Base-by-base conservation (phyloP, 148 eudicot species). In the Silene latifolia region DNA sequence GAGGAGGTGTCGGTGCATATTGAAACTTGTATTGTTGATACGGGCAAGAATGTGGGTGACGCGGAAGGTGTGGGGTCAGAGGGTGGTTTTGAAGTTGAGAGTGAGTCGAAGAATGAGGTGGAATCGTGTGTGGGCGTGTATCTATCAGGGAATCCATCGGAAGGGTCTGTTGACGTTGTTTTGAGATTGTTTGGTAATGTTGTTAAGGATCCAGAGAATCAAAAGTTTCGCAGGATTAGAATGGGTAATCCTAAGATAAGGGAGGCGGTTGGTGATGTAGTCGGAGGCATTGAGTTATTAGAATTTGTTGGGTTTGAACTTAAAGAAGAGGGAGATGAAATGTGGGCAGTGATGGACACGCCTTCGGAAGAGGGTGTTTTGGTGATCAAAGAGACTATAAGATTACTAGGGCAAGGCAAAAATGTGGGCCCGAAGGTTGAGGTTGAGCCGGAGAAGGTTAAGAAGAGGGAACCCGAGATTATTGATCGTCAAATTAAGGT, bases 191-290 rank as follows among this genome's bases (percentile, higher is more conserved):
- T 96, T 79, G 76, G 79, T 69, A 96, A 96, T 81, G 70, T 90
- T 17, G 86, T 88, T 15, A 87, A 82, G 82, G 99, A 96, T 21
- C 93, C 97, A 0, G 90, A 86, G 64, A 96, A 96, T 88, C 81
- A 77, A 7, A 96, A 96, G 82, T 96, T 96, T 69, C 88, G 98
- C 35, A 90, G 83, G 80, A 74, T 96, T 48, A 85, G 99, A 74
- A 86, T 90, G 87, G 83, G 99, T 54, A 92, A 96, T 79, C 89
- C 88, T 0, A 90, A 92, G 89, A 92, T 92, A 60, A 88, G 88
- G 81, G 99, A 92, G 83, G 94, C 97, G 54, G 72, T 95, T 42
- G 86, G 89, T 74, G 97, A 92, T 21, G 87, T 90, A 32, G 77
- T 75, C 0, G 97, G 99, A 65, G 90, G 91, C 3, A 72, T 90